Evolutionary conservation across 208 protist species (phyloP).

Genomic region (Trypanosoma avium): DNA sequence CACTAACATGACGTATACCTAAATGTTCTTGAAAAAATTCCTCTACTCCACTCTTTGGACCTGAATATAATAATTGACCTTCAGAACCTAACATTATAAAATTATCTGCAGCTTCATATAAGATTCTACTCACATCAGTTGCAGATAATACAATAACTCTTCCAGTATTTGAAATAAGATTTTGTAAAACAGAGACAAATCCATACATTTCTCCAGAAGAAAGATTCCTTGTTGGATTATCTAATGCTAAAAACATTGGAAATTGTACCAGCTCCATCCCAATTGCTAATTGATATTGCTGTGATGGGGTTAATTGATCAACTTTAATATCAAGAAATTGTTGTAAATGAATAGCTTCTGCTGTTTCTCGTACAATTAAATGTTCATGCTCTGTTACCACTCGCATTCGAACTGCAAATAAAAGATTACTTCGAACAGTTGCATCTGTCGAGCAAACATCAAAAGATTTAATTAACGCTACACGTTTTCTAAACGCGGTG

Average conservation of each 20-base stretch:
- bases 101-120: slow-evolving; percentile 37
- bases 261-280: slow-evolving; percentile 35
- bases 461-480: slow-evolving; percentile 31
- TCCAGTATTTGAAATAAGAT: slow-evolving; percentile 5
- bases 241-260: slow-evolving; percentile 29
- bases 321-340: slow-evolving; percentile 18
- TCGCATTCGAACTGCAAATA: slow-evolving; percentile 36
- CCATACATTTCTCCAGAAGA: slow-evolving; percentile 16
- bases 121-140: slow-evolving; percentile 31
- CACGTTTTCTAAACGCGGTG: slow-evolving; percentile 19
- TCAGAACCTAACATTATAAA: slow-evolving; percentile 39
- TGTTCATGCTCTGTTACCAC: slow-evolving; percentile 19
- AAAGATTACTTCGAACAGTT: slow-evolving; percentile 31
- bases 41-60: slow-evolving; percentile 26
- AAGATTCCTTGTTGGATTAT: slow-evolving; percentile 23
- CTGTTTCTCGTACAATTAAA: slow-evolving; percentile 2
- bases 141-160: slow-evolving; percentile 26
- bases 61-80: slow-evolving; percentile 46
- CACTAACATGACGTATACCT: slow-evolving; percentile 24
- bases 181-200: slow-evolving; percentile 19
- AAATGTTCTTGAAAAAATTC: slow-evolving; percentile 36
- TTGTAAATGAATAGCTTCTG: slow-evolving; percentile 7
- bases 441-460: slow-evolving; percentile 19
- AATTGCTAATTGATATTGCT: slow-evolving; percentile 28
- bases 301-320: slow-evolving; percentile 8